Conservation (phyloP, 2,329 filamentous ascomycete genomes). For the Phialocephala subalpina region DNA sequence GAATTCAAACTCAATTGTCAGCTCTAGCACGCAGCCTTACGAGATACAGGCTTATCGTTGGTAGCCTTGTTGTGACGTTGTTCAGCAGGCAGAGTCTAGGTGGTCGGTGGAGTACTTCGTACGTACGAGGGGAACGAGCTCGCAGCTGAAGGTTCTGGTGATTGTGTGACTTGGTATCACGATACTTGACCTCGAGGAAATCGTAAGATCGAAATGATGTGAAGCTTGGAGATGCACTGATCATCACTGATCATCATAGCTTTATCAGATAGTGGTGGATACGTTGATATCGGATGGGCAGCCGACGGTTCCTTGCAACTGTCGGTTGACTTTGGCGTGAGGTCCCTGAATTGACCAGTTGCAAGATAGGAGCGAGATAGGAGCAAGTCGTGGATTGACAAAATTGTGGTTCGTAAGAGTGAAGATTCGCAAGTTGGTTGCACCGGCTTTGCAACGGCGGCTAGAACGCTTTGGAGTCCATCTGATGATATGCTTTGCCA, state of each 20-base stretch:
- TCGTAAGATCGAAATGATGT: neutral
- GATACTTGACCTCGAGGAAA: neutral
- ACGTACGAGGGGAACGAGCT: neutral
- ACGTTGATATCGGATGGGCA: neutral
- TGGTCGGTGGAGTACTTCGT: neutral
- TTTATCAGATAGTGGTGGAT: neutral
- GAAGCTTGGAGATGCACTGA: neutral
- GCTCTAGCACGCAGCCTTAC: slow-evolving; percentile 11
- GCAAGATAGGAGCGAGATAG: neutral
- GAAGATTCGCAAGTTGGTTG: neutral
- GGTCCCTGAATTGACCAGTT: neutral
- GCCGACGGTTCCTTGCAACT: slow-evolving; percentile 5
- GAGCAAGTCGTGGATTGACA: neutral
- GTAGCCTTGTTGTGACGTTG: neutral
- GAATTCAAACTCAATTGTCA: neutral
- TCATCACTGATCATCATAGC: neutral
- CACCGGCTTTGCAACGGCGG: neutral
- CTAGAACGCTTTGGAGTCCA: neutral
- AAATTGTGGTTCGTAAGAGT: neutral
- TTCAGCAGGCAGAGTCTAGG: neutral
- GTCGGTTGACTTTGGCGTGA: neutral
- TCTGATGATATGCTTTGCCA: slow-evolving; percentile 1
- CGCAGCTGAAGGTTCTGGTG: neutral
- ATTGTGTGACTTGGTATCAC: neutral
- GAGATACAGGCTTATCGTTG: slow-evolving; percentile 6